Base-by-base conservation (phyloP, 805 yeast species). In the Lachancea thermotolerans region DNA sequence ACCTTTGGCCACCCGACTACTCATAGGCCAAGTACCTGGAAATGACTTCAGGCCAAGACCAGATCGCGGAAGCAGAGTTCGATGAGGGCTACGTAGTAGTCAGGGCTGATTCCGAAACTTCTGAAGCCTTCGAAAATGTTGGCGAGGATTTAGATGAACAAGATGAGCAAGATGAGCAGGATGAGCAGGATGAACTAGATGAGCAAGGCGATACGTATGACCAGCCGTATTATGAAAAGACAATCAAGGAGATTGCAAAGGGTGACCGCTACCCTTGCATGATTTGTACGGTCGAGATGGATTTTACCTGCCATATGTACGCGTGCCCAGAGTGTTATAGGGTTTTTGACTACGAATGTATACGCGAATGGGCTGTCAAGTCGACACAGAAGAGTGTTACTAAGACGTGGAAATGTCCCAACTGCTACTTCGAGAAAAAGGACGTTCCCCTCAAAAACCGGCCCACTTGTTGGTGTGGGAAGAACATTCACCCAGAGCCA, bases 261-360 rank as follows among this genome's bases (percentile, higher is more conserved):
- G 73, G 76, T 10, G 90, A 86, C n/a, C 72, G 74, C 1, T 90
- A 91, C 58, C 74, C 78, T 1, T 91, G 99, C 65, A 71, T 91
- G 61, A 87, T 91, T 10, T 91, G 99, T 65, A 85, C 95, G 0
- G 81, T 85, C 32, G 91, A 87, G 51, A 74, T 91, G 48, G 86
- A 81, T 42, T 71, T 77, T 3, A 65, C 70, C 10, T 79, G 89
- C 17, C 67, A 72, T 38, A 71, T 89, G 44, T 93, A 95, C 93
- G 75, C 88, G 6, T 91, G 99, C 61, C 62, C 66, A 7, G 68
- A 72, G 25, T 91, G 99, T 60, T 83, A 68, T 58, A 70, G 97
- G 47, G 95, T 85, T 1, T 91, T 87, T 59, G 96, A 91, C 60
- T 69, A 88, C 37, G 81, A 79, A 11, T 91, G 99, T 67, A 83